phyloP scores from a whole-genome alignment of 306 rosid species.

The Medicago lupulina region DNA sequence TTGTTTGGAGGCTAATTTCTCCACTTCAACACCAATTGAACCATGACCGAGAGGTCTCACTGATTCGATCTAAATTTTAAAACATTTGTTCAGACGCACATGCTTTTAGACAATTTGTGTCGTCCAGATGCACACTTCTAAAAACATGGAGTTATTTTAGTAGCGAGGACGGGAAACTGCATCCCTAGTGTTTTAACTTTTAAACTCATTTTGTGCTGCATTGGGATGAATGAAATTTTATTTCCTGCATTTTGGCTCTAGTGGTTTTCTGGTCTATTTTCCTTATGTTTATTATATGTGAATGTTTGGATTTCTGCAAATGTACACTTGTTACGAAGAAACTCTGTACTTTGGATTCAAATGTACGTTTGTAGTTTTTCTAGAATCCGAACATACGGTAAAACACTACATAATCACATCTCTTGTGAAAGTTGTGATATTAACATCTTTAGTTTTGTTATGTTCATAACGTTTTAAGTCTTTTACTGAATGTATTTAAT shows the following conservation, averaged over 20 bases:
- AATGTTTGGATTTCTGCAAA: neutral
- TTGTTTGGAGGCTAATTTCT: neutral
- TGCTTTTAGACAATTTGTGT: neutral
- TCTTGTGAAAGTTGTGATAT: neutral
- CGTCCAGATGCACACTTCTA: neutral
- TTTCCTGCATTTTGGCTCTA: neutral
- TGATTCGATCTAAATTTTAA: neutral
- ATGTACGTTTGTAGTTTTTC: neutral
- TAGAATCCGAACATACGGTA: neutral
- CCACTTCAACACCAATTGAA: neutral
- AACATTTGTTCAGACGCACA: neutral
- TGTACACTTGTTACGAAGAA: neutral
- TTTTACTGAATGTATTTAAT: too few relatives aligned
- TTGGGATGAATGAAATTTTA: neutral
- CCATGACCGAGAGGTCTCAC: neutral
- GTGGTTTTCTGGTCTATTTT: neutral
- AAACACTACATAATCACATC: neutral
- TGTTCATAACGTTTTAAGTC: too few relatives aligned
- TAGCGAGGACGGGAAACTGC: neutral
- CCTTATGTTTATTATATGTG: neutral
- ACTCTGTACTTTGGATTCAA: constrained; percentile 1
- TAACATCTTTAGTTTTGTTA: neutral
- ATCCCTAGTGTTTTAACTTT: neutral
- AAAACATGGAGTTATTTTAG: neutral
- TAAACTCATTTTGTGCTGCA: too few relatives aligned